Evolutionary conservation across 768 basidiomycete genomes (phyloP), one percentile per base, ranked within the genome.

Genomic region (Collybiopsis luxurians): DNA sequence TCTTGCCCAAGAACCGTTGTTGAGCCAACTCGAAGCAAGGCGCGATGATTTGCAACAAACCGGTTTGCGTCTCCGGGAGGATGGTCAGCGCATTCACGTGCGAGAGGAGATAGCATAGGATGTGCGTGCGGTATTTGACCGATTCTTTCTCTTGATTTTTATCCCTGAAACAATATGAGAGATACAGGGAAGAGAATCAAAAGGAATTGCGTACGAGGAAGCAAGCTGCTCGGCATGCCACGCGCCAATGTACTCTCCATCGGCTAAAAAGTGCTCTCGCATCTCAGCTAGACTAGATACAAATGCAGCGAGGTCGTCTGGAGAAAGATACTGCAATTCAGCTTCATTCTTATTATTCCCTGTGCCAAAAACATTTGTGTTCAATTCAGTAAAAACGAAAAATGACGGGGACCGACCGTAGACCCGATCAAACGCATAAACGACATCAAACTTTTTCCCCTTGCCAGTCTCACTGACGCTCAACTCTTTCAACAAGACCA

Each of bases 81-180:
- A 39, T 17, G 2, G 75, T 70, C 60, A 89, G 80, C 3, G 83
- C 79, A 46, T 79, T 78, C 60, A 89, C 76, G 67, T 98, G 95
- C 1, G 95, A 95, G 5, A 91, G 72, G 0, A 97, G 69, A 68
- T 81, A 94, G 65, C 87, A 92, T 40, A 91, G 64, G 42, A 95
- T 73, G 12, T 85, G 81, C 59, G 40, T 44, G 13, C 45, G 54
- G 24, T 55, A 47, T 28, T 55, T 55, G 15, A 21, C 26, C 19
- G 44, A 44, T 19, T 31, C n/a, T 45, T 47, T 55, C 81, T 80
- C 65, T 84, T 51, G 50, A 39, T 51, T 51, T 11, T 51, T 19
- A 26, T 51, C 50, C 23, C 50, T 51, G 23, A 19, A 31, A 44
- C 3, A 42, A 28, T 19, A 6, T 2, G 36, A 54, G 28, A 23